Conservation (phyloP, 495 filamentous ascomycete species). For the Poronia punctata region DNA sequence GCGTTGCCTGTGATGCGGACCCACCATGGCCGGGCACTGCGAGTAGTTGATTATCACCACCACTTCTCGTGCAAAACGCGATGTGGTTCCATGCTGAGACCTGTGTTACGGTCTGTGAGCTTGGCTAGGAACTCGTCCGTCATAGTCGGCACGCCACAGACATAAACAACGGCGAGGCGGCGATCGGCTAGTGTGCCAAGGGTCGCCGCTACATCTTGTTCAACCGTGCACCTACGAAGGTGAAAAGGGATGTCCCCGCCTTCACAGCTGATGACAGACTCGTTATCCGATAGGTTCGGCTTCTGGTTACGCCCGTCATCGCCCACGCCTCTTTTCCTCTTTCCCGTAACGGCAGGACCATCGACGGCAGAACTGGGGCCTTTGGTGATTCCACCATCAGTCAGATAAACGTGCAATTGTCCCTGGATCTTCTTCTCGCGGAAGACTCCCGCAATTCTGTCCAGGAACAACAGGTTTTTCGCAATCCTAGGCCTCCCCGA, state of each 20-base stretch:
- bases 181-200: conserved; percentile 41
- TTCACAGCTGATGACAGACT: conserved; percentile 14
- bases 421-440: conserved; percentile 20
- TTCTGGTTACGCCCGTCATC: not conserved
- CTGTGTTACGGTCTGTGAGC: conserved; percentile 29
- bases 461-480: conserved; percentile 36
- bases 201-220: conserved; percentile 41
- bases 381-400: conserved; percentile 6
- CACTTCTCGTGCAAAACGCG: conserved; percentile 77
- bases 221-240: conserved; percentile 40
- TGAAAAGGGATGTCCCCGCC: conserved; percentile 31
- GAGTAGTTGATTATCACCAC: conserved; percentile 69
- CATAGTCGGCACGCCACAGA: conserved; percentile 76
- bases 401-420: conserved; percentile 29
- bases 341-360: not conserved
- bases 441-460: conserved; percentile 33
- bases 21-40: too few species aligned
- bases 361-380: too few species aligned
- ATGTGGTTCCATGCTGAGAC: conserved; percentile 47
- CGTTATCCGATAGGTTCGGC: too few species aligned
- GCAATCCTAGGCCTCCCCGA: conserved; percentile 4
- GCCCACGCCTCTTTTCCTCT: not conserved
- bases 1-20: too few species aligned
- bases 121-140: conserved; percentile 67
- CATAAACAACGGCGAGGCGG: conserved; percentile 54